Evolutionary conservation across 2,329 filamentous ascomycete species (phyloP).

Genomic region (Microdochium paspali): DNA sequence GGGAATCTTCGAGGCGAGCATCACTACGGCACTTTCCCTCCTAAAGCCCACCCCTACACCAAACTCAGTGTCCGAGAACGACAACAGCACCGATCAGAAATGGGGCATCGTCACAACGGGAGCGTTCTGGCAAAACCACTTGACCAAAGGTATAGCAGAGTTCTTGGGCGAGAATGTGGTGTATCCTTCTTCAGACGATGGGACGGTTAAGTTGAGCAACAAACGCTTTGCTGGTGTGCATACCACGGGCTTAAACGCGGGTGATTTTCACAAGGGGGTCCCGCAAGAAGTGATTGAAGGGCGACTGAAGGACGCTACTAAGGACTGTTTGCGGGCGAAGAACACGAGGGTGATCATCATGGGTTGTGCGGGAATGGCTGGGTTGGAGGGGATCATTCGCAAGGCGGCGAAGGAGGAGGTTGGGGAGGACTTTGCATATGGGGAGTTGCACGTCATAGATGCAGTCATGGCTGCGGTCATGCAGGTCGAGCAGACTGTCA

Average conservation of each 20-base stretch:
- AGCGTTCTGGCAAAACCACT: conserved; percentile 68
- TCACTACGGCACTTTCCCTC: conserved; percentile 53
- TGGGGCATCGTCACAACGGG: conserved; percentile 92
- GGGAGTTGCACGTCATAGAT: conserved; percentile 61
- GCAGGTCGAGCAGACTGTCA: conserved; percentile 47
- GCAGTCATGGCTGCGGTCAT: conserved; percentile 64
- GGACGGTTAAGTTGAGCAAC: conserved; percentile 19
- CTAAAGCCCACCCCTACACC: conserved; percentile 20
- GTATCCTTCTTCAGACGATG: neutral
- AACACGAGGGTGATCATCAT: conserved; percentile 63
- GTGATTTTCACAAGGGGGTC: conserved; percentile 65
- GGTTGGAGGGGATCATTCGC: conserved; percentile 68
- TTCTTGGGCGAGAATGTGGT: conserved; percentile 46
- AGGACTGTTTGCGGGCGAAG: conserved; percentile 47
- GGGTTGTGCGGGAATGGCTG: conserved; percentile 88
- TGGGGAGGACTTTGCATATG: conserved; percentile 46
- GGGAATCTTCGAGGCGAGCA: conserved; percentile 82
- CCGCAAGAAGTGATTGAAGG: conserved; percentile 52
- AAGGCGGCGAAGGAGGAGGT: conserved; percentile 56
- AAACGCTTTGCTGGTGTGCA: conserved; percentile 67
- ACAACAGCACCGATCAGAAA: too few species aligned
- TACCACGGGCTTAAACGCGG: conserved; percentile 72
- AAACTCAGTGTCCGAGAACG: conserved; percentile 8
- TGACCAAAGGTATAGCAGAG: conserved; percentile 52
- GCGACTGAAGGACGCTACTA: conserved; percentile 62